Conservation (phyloP, 306 rosid species). For the Betula pendula region DNA sequence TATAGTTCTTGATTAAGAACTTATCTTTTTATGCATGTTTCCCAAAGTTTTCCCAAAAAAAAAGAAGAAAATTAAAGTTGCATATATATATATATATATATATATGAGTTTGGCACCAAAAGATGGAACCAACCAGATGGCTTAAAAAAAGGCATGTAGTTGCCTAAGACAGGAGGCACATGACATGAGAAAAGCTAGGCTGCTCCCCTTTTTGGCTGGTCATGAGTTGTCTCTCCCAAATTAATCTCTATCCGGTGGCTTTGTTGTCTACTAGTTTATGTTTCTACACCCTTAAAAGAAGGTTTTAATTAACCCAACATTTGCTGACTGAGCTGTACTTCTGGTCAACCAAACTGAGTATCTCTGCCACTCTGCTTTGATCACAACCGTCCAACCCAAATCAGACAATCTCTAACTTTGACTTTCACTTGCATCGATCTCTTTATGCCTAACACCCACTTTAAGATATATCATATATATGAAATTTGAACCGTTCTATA, state of each 20-base stretch:
- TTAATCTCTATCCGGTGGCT: constrained; percentile 48
- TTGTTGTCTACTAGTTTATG: constrained; percentile 54
- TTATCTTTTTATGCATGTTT: constrained; percentile 14
- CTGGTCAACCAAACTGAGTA: constrained; percentile 65
- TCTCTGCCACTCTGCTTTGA: constrained; percentile 68
- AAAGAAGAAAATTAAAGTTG: neutral
- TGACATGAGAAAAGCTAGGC: constrained; percentile 56
- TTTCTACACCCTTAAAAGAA: constrained; percentile 65
- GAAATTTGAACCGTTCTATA: constrained; percentile 29
- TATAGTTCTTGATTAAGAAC: neutral
- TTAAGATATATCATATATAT: constrained; percentile 8
- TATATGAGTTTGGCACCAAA: constrained; percentile 11
- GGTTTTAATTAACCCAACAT: constrained; percentile 36
- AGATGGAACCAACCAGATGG: constrained; percentile 27
- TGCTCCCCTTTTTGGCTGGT: constrained; percentile 48
- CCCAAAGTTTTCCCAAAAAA: neutral
- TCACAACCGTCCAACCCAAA: constrained; percentile 70
- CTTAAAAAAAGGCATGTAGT: constrained; percentile 23
- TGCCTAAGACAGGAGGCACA: constrained; percentile 47
- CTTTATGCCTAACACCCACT: constrained; percentile 25
- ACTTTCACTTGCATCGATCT: constrained; percentile 58
- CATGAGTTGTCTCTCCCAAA: constrained; percentile 51
- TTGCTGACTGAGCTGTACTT: constrained; percentile 21
- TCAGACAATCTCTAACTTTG: constrained; percentile 77
- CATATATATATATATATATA: too few relatives aligned